A percentile compares a stretch with the other conserved stretches of the same genome.
Conservation (phyloP, 768 basidiomycete species). For the Tubosaeta brunneosetosa region DNA sequence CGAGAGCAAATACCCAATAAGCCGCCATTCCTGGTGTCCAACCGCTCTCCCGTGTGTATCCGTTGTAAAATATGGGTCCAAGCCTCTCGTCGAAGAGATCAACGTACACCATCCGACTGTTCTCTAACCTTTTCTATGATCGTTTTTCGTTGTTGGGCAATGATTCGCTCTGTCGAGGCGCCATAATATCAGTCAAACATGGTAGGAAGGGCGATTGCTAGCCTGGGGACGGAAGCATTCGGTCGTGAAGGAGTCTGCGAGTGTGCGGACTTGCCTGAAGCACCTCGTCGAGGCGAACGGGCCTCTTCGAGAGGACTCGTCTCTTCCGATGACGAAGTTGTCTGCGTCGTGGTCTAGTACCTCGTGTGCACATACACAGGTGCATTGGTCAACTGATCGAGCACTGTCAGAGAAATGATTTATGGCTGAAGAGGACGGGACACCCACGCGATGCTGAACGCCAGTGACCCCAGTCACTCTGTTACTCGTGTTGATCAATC, state of each 20-base stretch:
- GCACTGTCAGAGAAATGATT: slow-evolving; percentile 45
- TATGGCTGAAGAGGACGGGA: slow-evolving; percentile 37
- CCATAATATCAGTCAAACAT: slow-evolving; percentile 14
- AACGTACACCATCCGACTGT: slow-evolving; percentile 81
- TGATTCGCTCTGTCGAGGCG: slow-evolving; percentile 72
- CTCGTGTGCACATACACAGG: slow-evolving; percentile 68
- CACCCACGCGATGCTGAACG: slow-evolving; percentile 64
- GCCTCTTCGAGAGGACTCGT: slow-evolving; percentile 67
- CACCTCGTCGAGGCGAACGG: slow-evolving; percentile 75
- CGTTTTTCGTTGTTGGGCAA: slow-evolving; percentile 82
- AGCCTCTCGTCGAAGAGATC: not conserved
- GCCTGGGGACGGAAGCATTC: slow-evolving; percentile 16
- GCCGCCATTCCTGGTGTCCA: slow-evolving; percentile 81
- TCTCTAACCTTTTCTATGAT: slow-evolving; percentile 84
- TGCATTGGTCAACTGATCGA: slow-evolving; percentile 54
- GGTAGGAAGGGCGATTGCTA: slow-evolving; percentile 16
- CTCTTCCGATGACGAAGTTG: slow-evolving; percentile 45
- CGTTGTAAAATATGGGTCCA: not conserved
- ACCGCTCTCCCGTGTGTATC: slow-evolving; percentile 38
- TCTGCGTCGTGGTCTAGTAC: slow-evolving; percentile 64
- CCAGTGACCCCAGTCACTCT: slow-evolving; percentile 21
- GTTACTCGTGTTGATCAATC: not conserved
- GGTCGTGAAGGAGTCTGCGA: slow-evolving; percentile 4
- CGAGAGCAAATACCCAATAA: not conserved
- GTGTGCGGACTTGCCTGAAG: slow-evolving; percentile 53